Conservation (phyloP, 352 stramenopile species). For the Phytophthora megakarya region DNA sequence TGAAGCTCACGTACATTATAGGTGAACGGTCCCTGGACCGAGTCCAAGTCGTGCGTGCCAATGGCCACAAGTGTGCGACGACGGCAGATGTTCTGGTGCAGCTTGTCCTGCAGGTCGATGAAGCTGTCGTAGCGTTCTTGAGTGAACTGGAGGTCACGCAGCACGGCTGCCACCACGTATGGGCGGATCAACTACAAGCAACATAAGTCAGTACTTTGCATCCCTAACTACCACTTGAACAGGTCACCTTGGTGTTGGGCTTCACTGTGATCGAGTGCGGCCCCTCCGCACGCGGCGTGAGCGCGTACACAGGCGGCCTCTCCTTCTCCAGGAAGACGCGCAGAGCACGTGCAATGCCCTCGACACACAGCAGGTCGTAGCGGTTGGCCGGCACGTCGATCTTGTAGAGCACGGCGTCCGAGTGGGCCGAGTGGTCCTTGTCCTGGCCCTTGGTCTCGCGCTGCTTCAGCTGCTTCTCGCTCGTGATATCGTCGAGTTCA, state of each 20-base stretch:
- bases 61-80: constrained; percentile 99
- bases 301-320: constrained; percentile 86
- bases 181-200: constrained; percentile 88
- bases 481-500: constrained; percentile 95
- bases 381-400: constrained; percentile 99
- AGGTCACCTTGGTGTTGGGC: constrained; percentile 75
- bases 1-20: constrained; percentile 77
- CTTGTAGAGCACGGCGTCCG: constrained; percentile 98
- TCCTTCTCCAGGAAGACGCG: constrained; percentile 97
- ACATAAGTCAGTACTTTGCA: constrained; percentile 3
- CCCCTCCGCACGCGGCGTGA: constrained; percentile 57
- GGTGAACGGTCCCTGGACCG: constrained; percentile 93
- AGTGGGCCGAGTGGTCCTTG: constrained; percentile 60
- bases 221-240: background rate
- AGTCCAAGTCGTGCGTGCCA: constrained; percentile 99
- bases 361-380: constrained; percentile 99
- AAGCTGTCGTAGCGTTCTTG: constrained; percentile 97
- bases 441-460: constrained; percentile 72
- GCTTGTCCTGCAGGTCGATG: constrained; percentile 99
- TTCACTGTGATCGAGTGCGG: constrained; percentile 90
- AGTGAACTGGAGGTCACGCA: constrained; percentile 96
- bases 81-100: constrained; percentile 99
- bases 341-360: constrained; percentile 97
- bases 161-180: constrained; percentile 97
- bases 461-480: constrained; percentile 86